Evolutionary conservation across 768 basidiomycete species (phyloP).

Genomic region (Mycena crocata): DNA sequence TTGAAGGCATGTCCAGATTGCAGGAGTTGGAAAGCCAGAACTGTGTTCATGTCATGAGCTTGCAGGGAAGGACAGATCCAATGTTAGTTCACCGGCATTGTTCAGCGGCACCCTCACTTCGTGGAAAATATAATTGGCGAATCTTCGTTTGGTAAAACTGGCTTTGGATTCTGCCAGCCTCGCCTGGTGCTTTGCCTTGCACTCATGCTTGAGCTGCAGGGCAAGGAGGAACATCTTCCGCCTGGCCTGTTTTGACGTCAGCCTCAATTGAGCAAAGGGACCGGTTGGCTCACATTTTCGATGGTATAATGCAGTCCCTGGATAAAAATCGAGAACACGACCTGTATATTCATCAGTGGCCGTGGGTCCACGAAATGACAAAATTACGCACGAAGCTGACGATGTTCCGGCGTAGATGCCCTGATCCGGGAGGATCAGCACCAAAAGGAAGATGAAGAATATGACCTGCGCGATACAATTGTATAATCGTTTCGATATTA

Average conservation of each 20-base stretch:
- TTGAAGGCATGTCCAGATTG: slow-evolving; percentile 52
- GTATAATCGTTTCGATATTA: slow-evolving; percentile 38
- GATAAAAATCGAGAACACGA: slow-evolving; percentile 37
- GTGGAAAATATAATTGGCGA: slow-evolving; percentile 63
- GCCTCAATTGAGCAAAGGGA: background rate
- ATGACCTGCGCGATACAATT: slow-evolving; percentile 34
- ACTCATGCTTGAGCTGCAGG: slow-evolving; percentile 37
- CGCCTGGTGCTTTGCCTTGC: slow-evolving; percentile 46
- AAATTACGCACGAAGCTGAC: slow-evolving; percentile 41
- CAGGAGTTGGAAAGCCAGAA: slow-evolving; percentile 58
- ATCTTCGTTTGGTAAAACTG: slow-evolving; percentile 48
- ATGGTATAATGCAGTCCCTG: slow-evolving; percentile 40
- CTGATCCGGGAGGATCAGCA: slow-evolving; percentile 38
- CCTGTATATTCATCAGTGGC: slow-evolving; percentile 27
- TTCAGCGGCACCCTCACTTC: slow-evolving; percentile 64
- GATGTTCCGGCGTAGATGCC: slow-evolving; percentile 38
- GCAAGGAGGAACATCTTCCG: slow-evolving; percentile 56
- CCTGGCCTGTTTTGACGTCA: slow-evolving; percentile 35
- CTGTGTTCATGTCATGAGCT: slow-evolving; percentile 25
- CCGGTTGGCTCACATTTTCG: slow-evolving; percentile 32
- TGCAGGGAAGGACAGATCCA: background rate
- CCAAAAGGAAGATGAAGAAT: slow-evolving; percentile 34
- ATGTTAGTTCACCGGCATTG: slow-evolving; percentile 48
- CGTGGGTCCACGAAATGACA: slow-evolving; percentile 47
- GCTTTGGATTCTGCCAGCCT: slow-evolving; percentile 49